phyloP scores from a whole-genome alignment of 2,329 filamentous ascomycete species.

The Podosphaera fusca region DNA sequence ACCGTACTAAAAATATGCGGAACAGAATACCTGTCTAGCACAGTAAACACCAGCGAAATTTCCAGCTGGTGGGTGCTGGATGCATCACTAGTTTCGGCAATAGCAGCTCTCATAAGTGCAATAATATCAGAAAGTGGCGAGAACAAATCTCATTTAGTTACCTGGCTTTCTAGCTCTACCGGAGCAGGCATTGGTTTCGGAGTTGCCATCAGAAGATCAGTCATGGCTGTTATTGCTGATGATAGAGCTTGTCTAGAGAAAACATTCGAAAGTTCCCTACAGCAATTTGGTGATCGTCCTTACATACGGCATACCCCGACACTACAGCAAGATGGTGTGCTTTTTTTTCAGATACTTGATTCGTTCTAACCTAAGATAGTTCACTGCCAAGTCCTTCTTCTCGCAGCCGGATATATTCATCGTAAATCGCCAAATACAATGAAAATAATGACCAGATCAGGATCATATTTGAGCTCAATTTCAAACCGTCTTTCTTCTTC shows the following conservation, averaged over 20 bases:
- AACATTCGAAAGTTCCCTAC: slow-evolving; percentile 44
- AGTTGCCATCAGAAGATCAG: slow-evolving; percentile 42
- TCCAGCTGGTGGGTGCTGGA: slow-evolving; percentile 15
- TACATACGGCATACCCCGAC: slow-evolving; percentile 69
- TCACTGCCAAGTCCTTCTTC: slow-evolving; percentile 55
- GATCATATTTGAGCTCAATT: slow-evolving; percentile 50
- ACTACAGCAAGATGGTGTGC: slow-evolving; percentile 67
- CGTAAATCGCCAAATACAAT: slow-evolving; percentile 42
- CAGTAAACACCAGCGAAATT: slow-evolving; percentile 10
- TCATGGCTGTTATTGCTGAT: slow-evolving; percentile 32
- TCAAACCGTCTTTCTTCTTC: slow-evolving; percentile 68
- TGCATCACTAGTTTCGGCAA: slow-evolving; percentile 26
- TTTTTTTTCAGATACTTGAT: background rate
- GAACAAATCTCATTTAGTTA: slow-evolving; percentile 30
- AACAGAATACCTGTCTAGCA: slow-evolving; percentile 9
- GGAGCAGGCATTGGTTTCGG: slow-evolving; percentile 41
- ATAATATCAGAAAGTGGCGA: slow-evolving; percentile 25
- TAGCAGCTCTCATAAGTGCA: slow-evolving; percentile 29
- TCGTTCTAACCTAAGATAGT: slow-evolving; percentile 25
- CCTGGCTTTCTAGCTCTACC: slow-evolving; percentile 41
- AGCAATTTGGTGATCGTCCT: slow-evolving; percentile 61
- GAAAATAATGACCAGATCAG: slow-evolving; percentile 44
- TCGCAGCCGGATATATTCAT: slow-evolving; percentile 55
- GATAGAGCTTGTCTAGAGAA: slow-evolving; percentile 27
- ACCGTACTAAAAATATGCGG: slow-evolving; percentile 12